A percentile compares a stretch with the other conserved stretches of the same genome.
Conservation (phyloP, 148 eudicot genomes). For the Rheum nobile region DNA sequence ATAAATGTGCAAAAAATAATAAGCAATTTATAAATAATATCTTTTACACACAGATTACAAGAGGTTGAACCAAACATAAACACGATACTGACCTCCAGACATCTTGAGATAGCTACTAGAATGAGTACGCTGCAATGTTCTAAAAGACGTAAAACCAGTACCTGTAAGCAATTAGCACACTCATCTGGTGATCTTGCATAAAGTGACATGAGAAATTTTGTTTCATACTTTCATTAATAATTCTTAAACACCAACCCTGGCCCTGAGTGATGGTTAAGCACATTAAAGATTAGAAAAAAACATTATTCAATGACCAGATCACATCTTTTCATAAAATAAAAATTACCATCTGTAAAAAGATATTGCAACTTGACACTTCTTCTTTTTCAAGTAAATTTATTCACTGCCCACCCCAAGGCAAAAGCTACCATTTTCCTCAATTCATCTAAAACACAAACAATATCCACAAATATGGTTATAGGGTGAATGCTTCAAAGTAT, state of each 20-base stretch:
- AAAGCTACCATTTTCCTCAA: background rate
- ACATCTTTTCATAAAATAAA: too few relatives aligned
- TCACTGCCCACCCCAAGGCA: background rate
- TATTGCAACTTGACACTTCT: background rate
- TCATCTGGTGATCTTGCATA: background rate
- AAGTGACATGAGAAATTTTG: background rate
- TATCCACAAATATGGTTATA: background rate
- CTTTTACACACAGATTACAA: background rate
- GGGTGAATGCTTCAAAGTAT: background rate
- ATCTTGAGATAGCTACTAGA: constrained; percentile 20
- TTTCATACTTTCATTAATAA: background rate
- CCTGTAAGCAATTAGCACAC: constrained; percentile 1
- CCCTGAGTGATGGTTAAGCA: background rate
- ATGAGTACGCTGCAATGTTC: background rate
- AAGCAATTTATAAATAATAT: background rate
- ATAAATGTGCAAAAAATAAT: background rate
- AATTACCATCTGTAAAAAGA: background rate
- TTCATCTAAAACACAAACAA: background rate
- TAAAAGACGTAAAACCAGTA: constrained; percentile 4
- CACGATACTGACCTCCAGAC: constrained; percentile 25
- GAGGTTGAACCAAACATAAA: background rate
- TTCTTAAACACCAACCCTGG: background rate
- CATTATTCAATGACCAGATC: background rate
- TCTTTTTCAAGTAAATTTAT: background rate
- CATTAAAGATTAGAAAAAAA: background rate